A percentile compares a stretch with the other conserved stretches of the same genome.
These are phyloP conservation scores for Lanmaoa pseudosensibilis DNA, from an alignment of 768 basidiomycete species.

Conservation along the genomic window DNA sequence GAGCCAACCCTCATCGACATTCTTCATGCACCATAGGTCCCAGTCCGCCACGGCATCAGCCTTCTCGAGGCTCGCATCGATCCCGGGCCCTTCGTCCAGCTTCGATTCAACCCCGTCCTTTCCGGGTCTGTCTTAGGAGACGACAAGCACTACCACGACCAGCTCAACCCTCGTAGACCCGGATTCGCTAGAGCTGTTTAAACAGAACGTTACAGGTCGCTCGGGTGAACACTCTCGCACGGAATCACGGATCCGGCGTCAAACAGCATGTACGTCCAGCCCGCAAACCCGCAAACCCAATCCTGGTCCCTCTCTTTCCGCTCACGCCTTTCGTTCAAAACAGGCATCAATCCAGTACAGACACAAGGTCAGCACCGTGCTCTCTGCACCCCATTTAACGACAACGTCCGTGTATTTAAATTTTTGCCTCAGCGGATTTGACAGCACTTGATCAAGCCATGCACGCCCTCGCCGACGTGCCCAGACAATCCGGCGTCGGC, in stretches of 20 bases:
- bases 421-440: conserved; percentile 42
- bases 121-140: conserved; percentile 28
- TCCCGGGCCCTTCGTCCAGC: conserved; percentile 9
- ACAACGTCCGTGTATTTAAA: background rate
- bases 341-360: conserved; percentile 51
- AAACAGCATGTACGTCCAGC: conserved; percentile 49
- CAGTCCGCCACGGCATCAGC: conserved; percentile 16
- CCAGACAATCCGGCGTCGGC: too few relatives aligned
- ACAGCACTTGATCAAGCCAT: conserved; percentile 36
- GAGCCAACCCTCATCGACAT: too few relatives aligned
- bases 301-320: too few relatives aligned
- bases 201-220: conserved; percentile 53
- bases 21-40: conserved; percentile 12
- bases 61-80: conserved; percentile 15
- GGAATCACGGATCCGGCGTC: conserved; percentile 49
- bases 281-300: too few relatives aligned
- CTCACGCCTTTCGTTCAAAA: conserved; percentile 31
- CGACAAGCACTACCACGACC: background rate
- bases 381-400: background rate
- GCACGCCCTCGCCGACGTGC: too few relatives aligned
- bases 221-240: conserved; percentile 48
- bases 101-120: conserved; percentile 13
- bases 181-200: conserved; percentile 63
- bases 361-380: conserved; percentile 46
- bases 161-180: conserved; percentile 40